Base-by-base conservation (phyloP, 164 flowering plant species). In the Akebia trifoliata region DNA sequence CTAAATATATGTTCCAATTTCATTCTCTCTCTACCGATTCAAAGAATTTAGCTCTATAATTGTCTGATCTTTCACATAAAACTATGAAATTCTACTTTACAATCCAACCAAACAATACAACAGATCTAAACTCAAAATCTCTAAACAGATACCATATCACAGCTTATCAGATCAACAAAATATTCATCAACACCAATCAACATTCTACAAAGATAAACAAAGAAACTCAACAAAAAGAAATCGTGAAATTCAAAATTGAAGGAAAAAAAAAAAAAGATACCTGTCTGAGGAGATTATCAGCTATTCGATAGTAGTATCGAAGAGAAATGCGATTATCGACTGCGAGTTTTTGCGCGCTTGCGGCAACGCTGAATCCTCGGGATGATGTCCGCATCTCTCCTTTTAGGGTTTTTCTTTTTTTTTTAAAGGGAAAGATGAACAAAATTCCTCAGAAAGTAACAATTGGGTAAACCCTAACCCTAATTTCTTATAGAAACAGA, bases 231-330 rank as follows among this genome's bases (percentile, higher is more conserved):
- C 24, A 2, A 15, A 17, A 30, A 15, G 48, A 20, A 46, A 30
- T 38, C 29, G 8, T 20, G 10, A 18, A 29, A 38, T 37, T 15
- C 14, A 50, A 39, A n/a, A 12, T 25, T 3, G 1, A 52, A 45
- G 22, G 6, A 8, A 29, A 26, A 14, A 11, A 18, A 44, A 50
- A 15, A 21, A 30, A 10, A 21, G 12, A 34, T 4, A 92, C 98
- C 95, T 92, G 96, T 63, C 67, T 81, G 72, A 92, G 94, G 42
- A 92, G 74, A 69, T 85, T 89, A 68, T 92, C 87, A 20, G 96
- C 96, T 72, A 92, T 84, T 56, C 98, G 81, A 54, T 55, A 80
- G 75, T 93, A 93, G 49, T 57, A 75, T 0, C 82, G 83, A 26
- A 89, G 87, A 31, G 97, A 56, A 34, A 89, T 79, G 45, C 94